Conservation (phyloP, 306 rosid species). For the Cicer pinnatifidum region DNA sequence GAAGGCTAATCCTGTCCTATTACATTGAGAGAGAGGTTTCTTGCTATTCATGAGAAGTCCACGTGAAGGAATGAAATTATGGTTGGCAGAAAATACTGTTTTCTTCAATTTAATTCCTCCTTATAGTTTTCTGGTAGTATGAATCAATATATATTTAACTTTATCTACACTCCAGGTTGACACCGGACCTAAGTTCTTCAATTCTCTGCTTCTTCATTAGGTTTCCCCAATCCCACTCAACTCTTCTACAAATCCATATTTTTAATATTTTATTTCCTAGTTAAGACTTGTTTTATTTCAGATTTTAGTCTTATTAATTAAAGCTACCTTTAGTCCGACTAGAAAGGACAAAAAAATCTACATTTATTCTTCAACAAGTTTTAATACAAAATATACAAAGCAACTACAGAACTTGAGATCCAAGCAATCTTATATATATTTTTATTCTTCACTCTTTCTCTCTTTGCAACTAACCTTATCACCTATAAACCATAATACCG, state of each 20-base stretch:
- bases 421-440: slow-evolving; percentile 55
- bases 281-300: slow-evolving; percentile 38
- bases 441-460: slow-evolving; percentile 35
- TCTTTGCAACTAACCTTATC: slow-evolving; percentile 51
- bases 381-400: slow-evolving; percentile 54
- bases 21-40: slow-evolving; percentile 51
- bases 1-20: slow-evolving; percentile 28
- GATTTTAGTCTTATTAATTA: slow-evolving; percentile 48
- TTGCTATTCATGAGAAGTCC: slow-evolving; percentile 75
- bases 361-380: slow-evolving; percentile 70
- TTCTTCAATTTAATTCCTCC: slow-evolving; percentile 20
- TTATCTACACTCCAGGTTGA: slow-evolving; percentile 75
- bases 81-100: slow-evolving; percentile 54
- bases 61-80: slow-evolving; percentile 73
- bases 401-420: slow-evolving; percentile 66
- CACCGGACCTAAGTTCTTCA: slow-evolving; percentile 64
- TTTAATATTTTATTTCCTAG: slow-evolving; percentile 41
- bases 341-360: slow-evolving; percentile 52
- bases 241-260: slow-evolving; percentile 34
- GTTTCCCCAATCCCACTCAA: slow-evolving; percentile 80
- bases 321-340: slow-evolving; percentile 59
- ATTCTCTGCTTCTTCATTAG: slow-evolving; percentile 52
- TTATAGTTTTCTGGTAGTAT: slow-evolving; percentile 39
- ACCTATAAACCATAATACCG: too few relatives aligned
- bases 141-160: slow-evolving; percentile 48